phyloP scores from a whole-genome alignment of 441 rosid genomes.

The Euphorbia celastroides region DNA sequence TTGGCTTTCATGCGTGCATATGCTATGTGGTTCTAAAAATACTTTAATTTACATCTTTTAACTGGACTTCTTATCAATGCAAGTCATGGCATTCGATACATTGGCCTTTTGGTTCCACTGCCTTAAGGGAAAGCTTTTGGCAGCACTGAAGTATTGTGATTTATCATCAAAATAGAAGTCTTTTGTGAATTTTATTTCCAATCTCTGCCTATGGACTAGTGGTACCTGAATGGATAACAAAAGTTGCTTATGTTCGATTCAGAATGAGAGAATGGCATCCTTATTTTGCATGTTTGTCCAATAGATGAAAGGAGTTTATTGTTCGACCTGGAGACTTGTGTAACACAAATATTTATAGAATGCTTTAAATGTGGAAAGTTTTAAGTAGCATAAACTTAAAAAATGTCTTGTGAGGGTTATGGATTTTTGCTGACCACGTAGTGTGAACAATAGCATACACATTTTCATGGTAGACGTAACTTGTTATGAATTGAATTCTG shows the following conservation, averaged over 20 bases:
- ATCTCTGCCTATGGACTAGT: neutral
- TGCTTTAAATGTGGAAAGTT: neutral
- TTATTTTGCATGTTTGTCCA: neutral
- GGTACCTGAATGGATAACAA: neutral
- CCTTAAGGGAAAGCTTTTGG: neutral
- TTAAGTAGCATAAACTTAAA: neutral
- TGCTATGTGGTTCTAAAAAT: neutral
- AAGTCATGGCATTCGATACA: neutral
- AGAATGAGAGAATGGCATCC: neutral
- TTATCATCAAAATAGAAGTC: neutral
- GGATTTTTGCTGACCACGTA: neutral
- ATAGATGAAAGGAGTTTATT: neutral
- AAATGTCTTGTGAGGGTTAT: too few relatives aligned
- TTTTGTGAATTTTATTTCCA: neutral
- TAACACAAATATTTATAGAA: too few relatives aligned
- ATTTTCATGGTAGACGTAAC: too few relatives aligned
- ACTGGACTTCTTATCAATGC: neutral
- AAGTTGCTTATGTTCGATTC: neutral
- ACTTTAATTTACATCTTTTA: too few relatives aligned
- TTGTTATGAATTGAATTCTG: too few relatives aligned
- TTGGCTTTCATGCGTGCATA: too few relatives aligned
- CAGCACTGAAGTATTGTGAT: neutral
- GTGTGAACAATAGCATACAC: neutral
- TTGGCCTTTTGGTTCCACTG: neutral
- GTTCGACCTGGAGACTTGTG: neutral